These are phyloP conservation scores for Sarcodon sp. DNA, from an alignment of 768 basidiomycete genomes.

Conservation along the genomic window DNA sequence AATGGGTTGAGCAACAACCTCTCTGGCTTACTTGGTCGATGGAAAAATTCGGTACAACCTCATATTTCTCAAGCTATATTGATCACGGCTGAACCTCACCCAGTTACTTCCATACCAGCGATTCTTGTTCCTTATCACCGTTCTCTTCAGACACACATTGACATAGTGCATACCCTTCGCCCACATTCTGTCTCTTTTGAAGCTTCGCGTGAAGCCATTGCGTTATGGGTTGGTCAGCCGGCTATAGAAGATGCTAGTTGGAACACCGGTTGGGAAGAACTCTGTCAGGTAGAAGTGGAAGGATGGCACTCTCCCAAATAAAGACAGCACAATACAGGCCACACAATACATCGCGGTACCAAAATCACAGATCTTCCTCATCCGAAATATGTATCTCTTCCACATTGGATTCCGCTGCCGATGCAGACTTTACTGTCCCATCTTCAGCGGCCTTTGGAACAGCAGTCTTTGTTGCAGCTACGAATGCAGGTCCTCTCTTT, in stretches of 20 bases:
- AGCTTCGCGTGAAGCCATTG: slow-evolving; percentile 45
- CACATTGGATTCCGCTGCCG: slow-evolving; percentile 34
- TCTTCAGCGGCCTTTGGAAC: slow-evolving; percentile 19
- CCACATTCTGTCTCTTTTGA: slow-evolving; percentile 62
- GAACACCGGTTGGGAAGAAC: slow-evolving; percentile 65
- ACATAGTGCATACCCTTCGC: slow-evolving; percentile 44
- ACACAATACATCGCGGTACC: slow-evolving; percentile 9
- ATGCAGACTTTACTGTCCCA: slow-evolving; percentile 21
- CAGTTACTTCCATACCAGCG: slow-evolving; percentile 43
- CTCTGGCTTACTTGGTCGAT: slow-evolving; percentile 78
- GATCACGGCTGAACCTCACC: not conserved
- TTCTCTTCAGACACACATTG: slow-evolving; percentile 41
- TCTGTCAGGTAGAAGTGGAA: slow-evolving; percentile 68
- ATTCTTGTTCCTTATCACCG: slow-evolving; percentile 57
- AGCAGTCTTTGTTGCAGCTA: slow-evolving; percentile 52
- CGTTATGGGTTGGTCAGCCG: slow-evolving; percentile 59
- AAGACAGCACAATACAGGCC: not conserved
- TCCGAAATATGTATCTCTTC: slow-evolving; percentile 88
- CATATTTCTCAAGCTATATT: not conserved
- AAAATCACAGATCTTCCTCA: slow-evolving; percentile 43
- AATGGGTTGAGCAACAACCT: slow-evolving; percentile 59
- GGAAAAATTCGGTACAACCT: slow-evolving; percentile 55
- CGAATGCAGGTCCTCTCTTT: slow-evolving; percentile 56
- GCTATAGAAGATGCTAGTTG: slow-evolving; percentile 57
- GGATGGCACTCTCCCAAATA: slow-evolving; percentile 35